These are phyloP conservation scores for Alternaria panax DNA, from an alignment of 2,329 filamentous ascomycete species.

Conservation along the genomic window DNA sequence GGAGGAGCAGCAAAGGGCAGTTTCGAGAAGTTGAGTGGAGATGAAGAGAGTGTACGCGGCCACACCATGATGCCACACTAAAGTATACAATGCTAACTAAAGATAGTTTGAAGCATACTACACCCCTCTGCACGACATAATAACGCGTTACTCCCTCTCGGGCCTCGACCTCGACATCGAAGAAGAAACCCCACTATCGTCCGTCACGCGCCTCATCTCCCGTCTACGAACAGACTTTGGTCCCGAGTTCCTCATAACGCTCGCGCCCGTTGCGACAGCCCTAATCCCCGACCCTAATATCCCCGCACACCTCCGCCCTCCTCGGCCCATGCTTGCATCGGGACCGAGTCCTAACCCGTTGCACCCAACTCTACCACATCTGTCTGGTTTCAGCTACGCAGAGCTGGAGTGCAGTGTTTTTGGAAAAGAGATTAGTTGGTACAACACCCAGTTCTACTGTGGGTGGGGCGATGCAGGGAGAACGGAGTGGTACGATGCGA, in stretches of 20 bases:
- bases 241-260: conserved; percentile 73
- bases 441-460: conserved; percentile 93
- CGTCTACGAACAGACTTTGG: conserved; percentile 70
- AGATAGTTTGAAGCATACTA: conserved; percentile 77
- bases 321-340: conserved; percentile 38
- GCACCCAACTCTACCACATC: conserved; percentile 58
- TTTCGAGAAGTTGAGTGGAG: conserved; percentile 60
- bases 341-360: conserved; percentile 44
- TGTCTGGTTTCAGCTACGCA: conserved; percentile 84
- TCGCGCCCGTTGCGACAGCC: conserved; percentile 83
- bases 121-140: conserved; percentile 68
- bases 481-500: conserved; percentile 60
- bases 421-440: conserved; percentile 72
- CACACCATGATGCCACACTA: not conserved
- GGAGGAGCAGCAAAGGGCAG: conserved; percentile 83
- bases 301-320: conserved; percentile 39
- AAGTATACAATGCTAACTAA: conserved; percentile 1
- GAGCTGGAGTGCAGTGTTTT: conserved; percentile 65
- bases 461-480: conserved; percentile 76
- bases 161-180: conserved; percentile 61
- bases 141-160: conserved; percentile 61
- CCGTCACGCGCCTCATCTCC: conserved; percentile 62
- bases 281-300: conserved; percentile 60
- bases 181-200: conserved; percentile 73
- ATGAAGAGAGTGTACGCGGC: conserved; percentile 40